Conservation (phyloP, 78 protist species). For the Dictyostelium capitatum region DNA sequence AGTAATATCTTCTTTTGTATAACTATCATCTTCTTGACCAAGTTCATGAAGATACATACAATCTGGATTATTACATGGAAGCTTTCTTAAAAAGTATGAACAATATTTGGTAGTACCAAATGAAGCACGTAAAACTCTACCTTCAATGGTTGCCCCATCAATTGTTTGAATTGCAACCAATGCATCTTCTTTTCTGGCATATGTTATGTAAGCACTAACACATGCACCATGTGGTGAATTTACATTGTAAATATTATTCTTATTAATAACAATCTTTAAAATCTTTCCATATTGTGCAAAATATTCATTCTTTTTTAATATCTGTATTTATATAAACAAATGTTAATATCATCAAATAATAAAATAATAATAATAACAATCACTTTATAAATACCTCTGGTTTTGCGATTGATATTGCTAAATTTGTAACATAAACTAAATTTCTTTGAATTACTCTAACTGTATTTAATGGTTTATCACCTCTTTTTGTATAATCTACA, state of each 20-base stretch:
- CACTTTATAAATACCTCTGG: slow-evolving; percentile 83
- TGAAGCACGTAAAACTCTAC: slow-evolving; percentile 86
- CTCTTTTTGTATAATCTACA: slow-evolving; percentile 22
- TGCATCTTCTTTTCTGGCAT: slow-evolving; percentile 88
- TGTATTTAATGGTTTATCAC: slow-evolving; percentile 79
- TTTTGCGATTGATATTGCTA: slow-evolving; percentile 88
- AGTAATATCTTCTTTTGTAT: slow-evolving; percentile 93
- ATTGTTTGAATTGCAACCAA: slow-evolving; percentile 76
- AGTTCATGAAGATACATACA: slow-evolving; percentile 97
- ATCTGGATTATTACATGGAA: slow-evolving; percentile 93
- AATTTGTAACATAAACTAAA: slow-evolving; percentile 95
- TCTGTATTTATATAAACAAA: neutral
- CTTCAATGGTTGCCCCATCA: slow-evolving; percentile 89
- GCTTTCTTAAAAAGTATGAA: slow-evolving; percentile 88
- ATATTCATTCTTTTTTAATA: slow-evolving; percentile 85
- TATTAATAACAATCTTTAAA: slow-evolving; percentile 92
- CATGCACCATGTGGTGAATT: slow-evolving; percentile 84
- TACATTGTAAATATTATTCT: slow-evolving; percentile 41
- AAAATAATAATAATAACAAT: neutral
- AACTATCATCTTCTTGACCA: slow-evolving; percentile 89
- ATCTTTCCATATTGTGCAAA: slow-evolving; percentile 97
- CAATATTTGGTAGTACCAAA: slow-evolving; percentile 98
- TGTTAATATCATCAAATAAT: neutral
- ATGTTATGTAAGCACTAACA: slow-evolving; percentile 91
- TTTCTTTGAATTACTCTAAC: slow-evolving; percentile 95